Conservation (phyloP, 257 asterid genomes). For the Coffea canephora region DNA sequence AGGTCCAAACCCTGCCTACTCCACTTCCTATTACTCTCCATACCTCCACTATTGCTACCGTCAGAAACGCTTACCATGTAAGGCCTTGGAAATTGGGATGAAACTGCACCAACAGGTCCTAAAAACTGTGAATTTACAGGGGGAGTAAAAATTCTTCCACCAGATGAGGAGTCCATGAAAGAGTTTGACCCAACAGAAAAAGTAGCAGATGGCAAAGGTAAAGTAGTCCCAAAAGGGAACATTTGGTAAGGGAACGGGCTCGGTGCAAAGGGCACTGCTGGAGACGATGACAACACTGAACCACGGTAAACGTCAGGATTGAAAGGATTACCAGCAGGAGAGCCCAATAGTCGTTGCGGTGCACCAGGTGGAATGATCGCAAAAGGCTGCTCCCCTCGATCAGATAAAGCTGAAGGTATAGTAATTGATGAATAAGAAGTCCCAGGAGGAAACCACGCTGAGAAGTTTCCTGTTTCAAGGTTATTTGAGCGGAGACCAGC, state of each 20-base stretch:
- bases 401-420: conserved; percentile 56
- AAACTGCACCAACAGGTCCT: conserved; percentile 50
- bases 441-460: conserved; percentile 75
- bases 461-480: conserved; percentile 49
- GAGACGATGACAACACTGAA: conserved; percentile 80
- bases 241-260: conserved; percentile 26
- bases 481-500: conserved; percentile 43
- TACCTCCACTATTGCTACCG: conserved; percentile 34
- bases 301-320: conserved; percentile 67
- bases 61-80: conserved; percentile 53
- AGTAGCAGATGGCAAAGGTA: conserved; percentile 58
- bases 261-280: conserved; percentile 46
- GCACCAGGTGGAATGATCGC: conserved; percentile 62
- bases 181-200: conserved; percentile 47
- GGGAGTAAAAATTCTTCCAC: conserved; percentile 53
- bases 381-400: conserved; percentile 65
- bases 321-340: conserved; percentile 48
- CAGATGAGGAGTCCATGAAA: conserved; percentile 40
- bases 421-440: conserved; percentile 52
- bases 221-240: conserved; percentile 57
- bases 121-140: conserved; percentile 54
- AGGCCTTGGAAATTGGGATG: conserved; percentile 75
- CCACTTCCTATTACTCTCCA: conserved; percentile 68
- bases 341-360: conserved; percentile 57
- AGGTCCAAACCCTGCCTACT: conserved; percentile 76